phyloP scores from a whole-genome alignment of 768 basidiomycete genomes.

The Pleurotus tuoliensis region DNA sequence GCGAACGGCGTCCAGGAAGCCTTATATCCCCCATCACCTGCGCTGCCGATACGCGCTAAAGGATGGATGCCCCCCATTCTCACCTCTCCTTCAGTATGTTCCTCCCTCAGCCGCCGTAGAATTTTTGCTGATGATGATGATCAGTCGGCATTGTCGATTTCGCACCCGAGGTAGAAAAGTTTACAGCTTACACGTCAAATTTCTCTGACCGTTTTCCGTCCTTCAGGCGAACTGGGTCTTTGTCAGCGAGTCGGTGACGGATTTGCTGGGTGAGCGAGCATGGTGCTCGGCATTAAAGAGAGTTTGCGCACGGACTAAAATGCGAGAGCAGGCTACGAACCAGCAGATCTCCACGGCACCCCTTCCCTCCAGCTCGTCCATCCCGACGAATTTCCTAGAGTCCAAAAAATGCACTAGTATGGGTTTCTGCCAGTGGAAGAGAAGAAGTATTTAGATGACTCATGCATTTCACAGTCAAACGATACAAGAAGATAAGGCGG shows the following conservation, averaged over 20 bases:
- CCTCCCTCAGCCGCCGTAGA: constrained; percentile 7
- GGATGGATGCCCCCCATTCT: constrained; percentile 47
- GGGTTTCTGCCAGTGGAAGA: constrained; percentile 13
- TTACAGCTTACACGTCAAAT: neutral
- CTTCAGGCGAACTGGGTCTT: constrained; percentile 63
- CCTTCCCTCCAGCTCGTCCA: constrained; percentile 76
- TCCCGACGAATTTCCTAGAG: constrained; percentile 69
- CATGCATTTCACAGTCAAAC: constrained; percentile 50
- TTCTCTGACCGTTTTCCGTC: constrained; percentile 1
- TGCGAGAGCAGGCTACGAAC: constrained; percentile 64
- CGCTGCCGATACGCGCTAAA: neutral
- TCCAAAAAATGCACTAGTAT: constrained; percentile 70
- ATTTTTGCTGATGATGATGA: constrained; percentile 9
- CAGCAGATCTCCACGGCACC: constrained; percentile 62
- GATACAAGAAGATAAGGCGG: constrained; percentile 75
- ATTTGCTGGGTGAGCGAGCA: constrained; percentile 49
- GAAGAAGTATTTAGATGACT: neutral
- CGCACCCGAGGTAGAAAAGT: constrained; percentile 54
- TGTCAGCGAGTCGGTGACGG: constrained; percentile 60
- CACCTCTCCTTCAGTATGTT: constrained; percentile 76
- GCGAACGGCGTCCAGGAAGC: too few relatives aligned
- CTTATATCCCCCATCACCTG: too few relatives aligned
- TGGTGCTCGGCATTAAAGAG: neutral
- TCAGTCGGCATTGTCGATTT: constrained; percentile 81
- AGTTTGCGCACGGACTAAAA: neutral